Evolutionary conservation across 2,329 filamentous ascomycete genomes (phyloP), one percentile per base, ranked within the genome.

Genomic region (Microsporum ferrugineum): DNA sequence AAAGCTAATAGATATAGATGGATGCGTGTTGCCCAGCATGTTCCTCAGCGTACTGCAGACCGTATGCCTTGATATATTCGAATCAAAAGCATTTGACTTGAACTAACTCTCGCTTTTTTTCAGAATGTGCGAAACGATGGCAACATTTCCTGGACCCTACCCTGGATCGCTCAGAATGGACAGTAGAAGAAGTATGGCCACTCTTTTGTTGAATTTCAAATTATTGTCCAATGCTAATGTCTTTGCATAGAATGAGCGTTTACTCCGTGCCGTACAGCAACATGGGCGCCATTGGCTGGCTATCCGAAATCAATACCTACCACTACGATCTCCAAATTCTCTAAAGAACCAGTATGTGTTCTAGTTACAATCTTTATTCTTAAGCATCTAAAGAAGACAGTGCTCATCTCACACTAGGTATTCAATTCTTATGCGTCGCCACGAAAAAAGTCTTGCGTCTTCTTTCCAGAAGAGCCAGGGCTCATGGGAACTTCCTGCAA

Each of bases 81-180:
- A 2, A 51, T 29, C 10, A 5, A n/a, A 14, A 47, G n/a, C 7
- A 14, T 14, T 17, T 29, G 6, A 8, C 33, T 41, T n/a, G 29
- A 5, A 23, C 51, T 29, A 34, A 36, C 14, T 38, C 41, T 49
- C 3, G n/a, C 14, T 41, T n/a, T 5, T 5, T 23, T n/a, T 29
- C 14, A 59, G 57, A 59, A 59, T 59, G 57, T 36, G 57, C 57
- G 27, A 59, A 59, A 59, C 57, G 57, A 34, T 59, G 57, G 57
- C 39, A 45, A 14, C 57, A 59, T 45, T 59, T 47, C 29, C 29
- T 59, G 41, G 57, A 59, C 23, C 57, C 57, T 23, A 27, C 39
- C 17, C 57, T 59, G 6, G 57, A 59, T 36, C 57, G 57, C 23
- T 45, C 39, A 27, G 57, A 59, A 49, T 59, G 57, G 57, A 33